Evolutionary conservation across 1,139 yeast genomes (phyloP).

Genomic region (Yamadazyma sp.): DNA sequence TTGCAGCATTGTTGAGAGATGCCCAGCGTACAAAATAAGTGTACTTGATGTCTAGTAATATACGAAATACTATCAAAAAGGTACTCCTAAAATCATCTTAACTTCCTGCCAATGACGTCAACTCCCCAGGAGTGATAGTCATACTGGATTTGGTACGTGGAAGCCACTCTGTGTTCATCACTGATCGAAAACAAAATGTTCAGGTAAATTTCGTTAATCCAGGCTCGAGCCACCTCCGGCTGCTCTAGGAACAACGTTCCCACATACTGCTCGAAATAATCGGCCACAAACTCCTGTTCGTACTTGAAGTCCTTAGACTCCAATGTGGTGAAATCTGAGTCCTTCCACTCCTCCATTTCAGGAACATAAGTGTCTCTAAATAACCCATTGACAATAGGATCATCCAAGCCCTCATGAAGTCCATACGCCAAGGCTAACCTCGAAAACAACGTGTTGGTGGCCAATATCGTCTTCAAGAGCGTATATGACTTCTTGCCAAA

Average conservation of each 20-base stretch:
- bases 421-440: slow-evolving; percentile 39
- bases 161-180: slow-evolving; percentile 16
- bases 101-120: slow-evolving; percentile 25
- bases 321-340: slow-evolving; percentile 17
- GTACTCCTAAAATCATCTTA: slow-evolving; percentile 7
- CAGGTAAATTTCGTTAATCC: slow-evolving; percentile 34
- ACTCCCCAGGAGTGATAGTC: slow-evolving; percentile 29
- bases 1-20: slow-evolving; percentile 54
- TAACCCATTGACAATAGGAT: slow-evolving; percentile 23
- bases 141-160: slow-evolving; percentile 15
- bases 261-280: slow-evolving; percentile 45
- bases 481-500: slow-evolving; percentile 24
- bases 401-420: slow-evolving; percentile 36
- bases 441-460: slow-evolving; percentile 42
- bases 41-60: not conserved
- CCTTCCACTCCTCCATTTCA: slow-evolving; percentile 19
- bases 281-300: slow-evolving; percentile 47
- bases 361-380: slow-evolving; percentile 25
- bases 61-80: not conserved
- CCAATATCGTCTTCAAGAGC: slow-evolving; percentile 34
- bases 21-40: slow-evolving; percentile 20
- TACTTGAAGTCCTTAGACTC: slow-evolving; percentile 25
- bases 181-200: slow-evolving; percentile 30
- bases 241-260: slow-evolving; percentile 45
- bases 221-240: slow-evolving; percentile 36